Evolutionary conservation across 306 rosid species (phyloP), one percentile per base, ranked within the genome.

Genomic region (Inga leiocalycina): DNA sequence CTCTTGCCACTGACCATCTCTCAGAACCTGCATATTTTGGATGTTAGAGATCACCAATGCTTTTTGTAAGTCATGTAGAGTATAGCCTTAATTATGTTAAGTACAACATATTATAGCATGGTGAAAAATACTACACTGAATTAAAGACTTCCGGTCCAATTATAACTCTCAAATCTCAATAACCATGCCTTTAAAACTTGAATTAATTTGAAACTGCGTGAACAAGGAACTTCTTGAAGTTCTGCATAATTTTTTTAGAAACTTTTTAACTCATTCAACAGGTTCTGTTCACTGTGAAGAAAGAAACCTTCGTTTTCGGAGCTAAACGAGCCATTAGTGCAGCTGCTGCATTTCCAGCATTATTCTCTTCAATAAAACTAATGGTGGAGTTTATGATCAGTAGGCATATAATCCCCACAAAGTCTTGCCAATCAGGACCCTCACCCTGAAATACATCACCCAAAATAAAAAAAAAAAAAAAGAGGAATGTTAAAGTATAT

Each of bases 401-500:
- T 30, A 94, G 82, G 88, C 94, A 88, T 81, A 92, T 6, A 71
- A 94, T 94, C 84, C 98, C 98, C 16, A 89, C 81, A 89, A 94
- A 94, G 88, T 94, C 98, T 87, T 94, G 95, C 98, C 97, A 94
- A 78, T 94, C 98, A 69, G 98, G 98, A 86, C 97, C 98, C 57
- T 89, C 76, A 62, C 94, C 97, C 98, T 94, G 93, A 74, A 84
- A 85, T 45, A 85, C 39, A 62, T 69, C 56, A 77, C 83, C 64
- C 69, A 83, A 77, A 8, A 59, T 0, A 27, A 79, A 81, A 27
- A 74, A 32, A 39, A 9, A 79, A 81, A 27, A 74, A 67, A 37
- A 32, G 49, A 77, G 83, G 71, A 77, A 73, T 67, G 76, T 8
- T 66, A 74, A 61, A 48, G 69, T 3, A 82, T 3, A 84, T 81